Base-by-base conservation (phyloP, 192 early-diverging fungal species). In the Gaertneriomyces sp. region DNA sequence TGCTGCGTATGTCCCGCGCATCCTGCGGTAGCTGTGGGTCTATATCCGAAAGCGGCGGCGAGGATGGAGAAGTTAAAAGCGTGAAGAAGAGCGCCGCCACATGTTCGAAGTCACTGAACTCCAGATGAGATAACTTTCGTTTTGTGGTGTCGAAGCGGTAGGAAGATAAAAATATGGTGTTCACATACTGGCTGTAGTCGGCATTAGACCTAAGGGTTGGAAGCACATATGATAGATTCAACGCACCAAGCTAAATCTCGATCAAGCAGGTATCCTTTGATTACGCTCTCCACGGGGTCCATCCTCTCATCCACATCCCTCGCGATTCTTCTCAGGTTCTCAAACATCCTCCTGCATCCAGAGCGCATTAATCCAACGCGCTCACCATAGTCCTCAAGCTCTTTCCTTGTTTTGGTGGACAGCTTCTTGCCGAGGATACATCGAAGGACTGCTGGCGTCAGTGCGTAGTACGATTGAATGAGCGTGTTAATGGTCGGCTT, bases 251-350 rank as follows among this genome's bases (percentile, higher is more conserved):
- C 25, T 33, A 33, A 33, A 33, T 33, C 25, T 2, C 25, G 25
- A 33, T 33, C 25, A 33, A 33, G 58, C 65, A 66, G 43, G 75
- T 77, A 45, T 50, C 80, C 70, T 71, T 66, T 45, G 84, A 72
- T 11, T 81, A 63, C 4, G 74, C 67, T 69, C 68, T 76, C 45
- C 76, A 57, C 58, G 83, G 63, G 62, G 81, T 71, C 67, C 20
- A 86, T 79, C 49, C 79, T 74, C 33, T 79, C 78, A 16, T 85
- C 80, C 39, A 68, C 61, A 69, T 88, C 86, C 58, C 84, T 86
- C 55, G 73, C 81, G 33, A 88, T 79, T 44, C 86, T 62, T 69
- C 81, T 85, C n/a, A 86, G 52, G 61, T 88, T 88, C 42, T 88
- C 86, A 77, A 88, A 86, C 78, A 82, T 79, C 7, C 82, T 60